A percentile compares a stretch with the other conserved stretches of the same genome.
phyloP scores from a whole-genome alignment of 257 asterid species.

The Solanum ossicruentum region DNA sequence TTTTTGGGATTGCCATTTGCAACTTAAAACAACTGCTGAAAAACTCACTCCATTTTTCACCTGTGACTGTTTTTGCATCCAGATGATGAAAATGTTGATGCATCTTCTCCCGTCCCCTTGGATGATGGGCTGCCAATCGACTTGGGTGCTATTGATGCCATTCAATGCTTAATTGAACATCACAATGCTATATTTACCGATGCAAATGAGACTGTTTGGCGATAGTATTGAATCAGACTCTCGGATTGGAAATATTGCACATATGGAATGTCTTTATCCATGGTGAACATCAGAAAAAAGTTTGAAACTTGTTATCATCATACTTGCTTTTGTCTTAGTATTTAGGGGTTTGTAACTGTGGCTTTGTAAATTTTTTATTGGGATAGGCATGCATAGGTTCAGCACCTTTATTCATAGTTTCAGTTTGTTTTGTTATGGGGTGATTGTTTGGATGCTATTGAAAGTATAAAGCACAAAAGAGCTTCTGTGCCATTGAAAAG shows the following conservation, averaged over 20 bases:
- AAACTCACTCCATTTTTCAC: not conserved
- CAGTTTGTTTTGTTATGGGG: not conserved
- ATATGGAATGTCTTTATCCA: constrained; percentile 13
- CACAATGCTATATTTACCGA: constrained; percentile 76
- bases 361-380: constrained; percentile 2
- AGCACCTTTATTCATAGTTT: not conserved
- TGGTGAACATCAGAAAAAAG: not conserved
- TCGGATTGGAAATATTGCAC: constrained; percentile 5
- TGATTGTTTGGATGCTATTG: not conserved
- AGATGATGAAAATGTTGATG: constrained; percentile 53
- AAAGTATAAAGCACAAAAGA: not conserved
- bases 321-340: not conserved
- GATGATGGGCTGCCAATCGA: constrained; percentile 63
- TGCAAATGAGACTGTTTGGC: constrained; percentile 80
- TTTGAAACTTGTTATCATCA: not conserved
- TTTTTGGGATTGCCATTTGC: not conserved
- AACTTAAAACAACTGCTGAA: not conserved
- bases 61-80: constrained; percentile 5
- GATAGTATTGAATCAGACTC: constrained; percentile 8
- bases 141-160: constrained; percentile 68
- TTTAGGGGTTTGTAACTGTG: not conserved
- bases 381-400: not conserved
- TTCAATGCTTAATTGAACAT: constrained; percentile 79
- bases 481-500: not conserved
- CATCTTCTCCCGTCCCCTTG: constrained; percentile 68